Conservation (phyloP, 768 basidiomycete species). For the Suillus lakei region DNA sequence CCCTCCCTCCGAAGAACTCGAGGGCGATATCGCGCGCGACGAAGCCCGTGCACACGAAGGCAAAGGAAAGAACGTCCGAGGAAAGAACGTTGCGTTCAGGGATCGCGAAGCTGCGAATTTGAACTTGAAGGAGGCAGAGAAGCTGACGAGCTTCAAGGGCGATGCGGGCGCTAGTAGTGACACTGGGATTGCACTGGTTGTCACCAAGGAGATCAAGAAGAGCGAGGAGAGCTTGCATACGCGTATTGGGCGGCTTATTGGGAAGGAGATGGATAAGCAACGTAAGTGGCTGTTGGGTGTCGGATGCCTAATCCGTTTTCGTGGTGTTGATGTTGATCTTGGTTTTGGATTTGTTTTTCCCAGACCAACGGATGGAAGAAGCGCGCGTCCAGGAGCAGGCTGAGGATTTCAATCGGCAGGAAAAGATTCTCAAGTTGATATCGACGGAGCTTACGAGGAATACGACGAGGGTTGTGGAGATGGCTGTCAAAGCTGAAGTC, state of each 20-base stretch:
- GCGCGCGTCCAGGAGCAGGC: conserved; percentile 77
- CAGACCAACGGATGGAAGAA: conserved; percentile 87
- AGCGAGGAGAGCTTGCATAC: conserved; percentile 80
- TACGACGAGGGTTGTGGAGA: conserved; percentile 86
- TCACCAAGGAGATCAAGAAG: conserved; percentile 81
- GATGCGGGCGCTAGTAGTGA: conserved; percentile 49
- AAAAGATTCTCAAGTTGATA: conserved; percentile 88
- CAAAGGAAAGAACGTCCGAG: conserved; percentile 53
- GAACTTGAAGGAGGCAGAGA: conserved; percentile 29
- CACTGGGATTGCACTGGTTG: conserved; percentile 56
- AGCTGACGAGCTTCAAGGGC: conserved; percentile 16
- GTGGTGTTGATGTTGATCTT: neutral
- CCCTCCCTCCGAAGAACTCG: conserved; percentile 77
- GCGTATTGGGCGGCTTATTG: conserved; percentile 77
- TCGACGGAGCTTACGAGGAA: conserved; percentile 87
- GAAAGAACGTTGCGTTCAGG: conserved; percentile 68
- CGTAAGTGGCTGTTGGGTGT: conserved; percentile 51
- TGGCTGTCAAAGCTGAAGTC: conserved; percentile 85
- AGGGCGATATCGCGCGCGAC: conserved; percentile 65
- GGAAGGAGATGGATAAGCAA: conserved; percentile 90
- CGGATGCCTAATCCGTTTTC: conserved; percentile 15
- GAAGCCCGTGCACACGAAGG: conserved; percentile 56
- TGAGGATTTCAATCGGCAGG: conserved; percentile 83
- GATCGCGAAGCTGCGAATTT: conserved; percentile 41
- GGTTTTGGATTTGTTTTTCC: neutral